phyloP scores from a whole-genome alignment of 441 rosid genomes.

The Erodium moschatum region DNA sequence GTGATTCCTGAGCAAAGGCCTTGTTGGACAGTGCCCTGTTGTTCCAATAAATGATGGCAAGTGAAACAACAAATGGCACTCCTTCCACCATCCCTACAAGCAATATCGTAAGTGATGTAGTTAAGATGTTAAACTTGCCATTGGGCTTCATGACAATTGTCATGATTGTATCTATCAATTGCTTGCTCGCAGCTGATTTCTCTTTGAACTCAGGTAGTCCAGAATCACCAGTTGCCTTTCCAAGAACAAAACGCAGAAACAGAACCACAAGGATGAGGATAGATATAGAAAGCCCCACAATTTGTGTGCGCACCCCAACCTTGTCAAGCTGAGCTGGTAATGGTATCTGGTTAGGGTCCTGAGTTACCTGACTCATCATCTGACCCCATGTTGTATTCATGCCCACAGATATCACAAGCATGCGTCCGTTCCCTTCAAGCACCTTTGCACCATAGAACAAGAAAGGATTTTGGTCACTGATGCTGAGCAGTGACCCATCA shows the following conservation, averaged over 20 bases:
- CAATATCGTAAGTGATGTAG: slow-evolving; percentile 9
- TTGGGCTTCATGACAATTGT: no score
- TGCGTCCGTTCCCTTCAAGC: slow-evolving; percentile 4
- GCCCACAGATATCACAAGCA: slow-evolving; percentile 16
- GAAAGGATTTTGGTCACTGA: slow-evolving; percentile 14
- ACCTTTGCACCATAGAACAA: slow-evolving; percentile 15
- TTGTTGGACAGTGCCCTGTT: slow-evolving; percentile 12
- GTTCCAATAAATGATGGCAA: slow-evolving; percentile 17
- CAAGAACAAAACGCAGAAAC: slow-evolving; percentile 11
- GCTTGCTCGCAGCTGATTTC: neutral
- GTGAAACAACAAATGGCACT: neutral
- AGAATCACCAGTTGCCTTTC: neutral
- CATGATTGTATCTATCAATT: no score
- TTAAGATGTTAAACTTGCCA: neutral
- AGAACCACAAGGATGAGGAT: slow-evolving; percentile 7
- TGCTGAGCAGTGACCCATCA: neutral
- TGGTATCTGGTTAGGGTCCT: neutral
- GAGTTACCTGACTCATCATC: slow-evolving; percentile 2
- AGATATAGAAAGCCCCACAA: neutral
- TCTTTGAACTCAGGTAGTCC: slow-evolving; percentile 12
- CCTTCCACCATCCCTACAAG: slow-evolving; percentile 16
- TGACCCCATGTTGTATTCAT: slow-evolving; percentile 8
- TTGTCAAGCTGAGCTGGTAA: slow-evolving; percentile 14
- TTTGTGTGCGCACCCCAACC: neutral
- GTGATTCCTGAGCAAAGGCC: slow-evolving; percentile 3